Base-by-base conservation (phyloP, 2,329 filamentous ascomycete species). In the Aspergillus japonicus region DNA sequence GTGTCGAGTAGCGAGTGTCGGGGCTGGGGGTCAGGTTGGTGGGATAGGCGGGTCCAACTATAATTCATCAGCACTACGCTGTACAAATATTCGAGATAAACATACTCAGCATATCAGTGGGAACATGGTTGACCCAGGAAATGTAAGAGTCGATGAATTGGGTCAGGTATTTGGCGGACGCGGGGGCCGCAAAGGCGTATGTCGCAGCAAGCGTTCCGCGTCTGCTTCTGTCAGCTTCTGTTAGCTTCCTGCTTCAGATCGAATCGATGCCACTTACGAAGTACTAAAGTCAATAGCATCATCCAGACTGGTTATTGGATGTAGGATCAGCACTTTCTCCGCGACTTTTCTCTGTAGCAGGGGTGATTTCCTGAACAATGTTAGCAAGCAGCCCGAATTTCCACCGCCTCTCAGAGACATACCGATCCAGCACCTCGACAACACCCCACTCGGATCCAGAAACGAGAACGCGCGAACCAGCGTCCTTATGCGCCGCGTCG, bases 51-150 rank as follows among this genome's bases (percentile, higher is more conserved):
- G 69, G 69, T 2, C 69, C 69, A 23, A 71, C 68, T 69, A 39
- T 2, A 29, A 7, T 4, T 26, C 12, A 6, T 24, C 51, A 42
- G 2, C 5, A 7, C 1, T 2, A 11, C 1, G 21, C 11, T 8
- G 14, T 16, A 11, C 26, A 14, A 21, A 6, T 14, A 3, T n/a
- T 2, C 10, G 6, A 12, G 6, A 5, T 16, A 7, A n/a, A 71
- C 56, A 70, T 70, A 69, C 80, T 66, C 4, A 88, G 78, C 2
- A 88, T 73, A 35, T 83, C 78, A 2, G 74, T 62, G 0, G 86
- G 85, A 6, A 88, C 78, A 55, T 86, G 81, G 68, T 88, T 88
- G 57, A 85, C 74, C 67, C 82, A 83, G 0, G 82, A 81, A 0
- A 80, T 68, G 12, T 81, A 73, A 2, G 83, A 76, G 8, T 77